phyloP scores from a whole-genome alignment of 768 basidiomycete species.

The Lentinula aciculospora region DNA sequence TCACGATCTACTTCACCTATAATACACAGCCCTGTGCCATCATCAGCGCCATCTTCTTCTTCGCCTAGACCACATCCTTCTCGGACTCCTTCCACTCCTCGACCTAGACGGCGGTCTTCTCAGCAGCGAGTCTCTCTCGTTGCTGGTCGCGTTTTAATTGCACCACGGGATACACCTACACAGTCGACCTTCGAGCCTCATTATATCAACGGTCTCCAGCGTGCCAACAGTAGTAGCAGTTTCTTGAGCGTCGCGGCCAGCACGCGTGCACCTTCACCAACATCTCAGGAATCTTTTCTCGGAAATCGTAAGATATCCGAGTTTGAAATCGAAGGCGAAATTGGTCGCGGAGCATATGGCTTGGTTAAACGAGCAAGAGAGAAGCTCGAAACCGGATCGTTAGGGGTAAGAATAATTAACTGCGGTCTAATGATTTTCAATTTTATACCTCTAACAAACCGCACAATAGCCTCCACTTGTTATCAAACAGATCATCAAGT shows the following conservation, averaged over 20 bases:
- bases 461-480: conserved; percentile 71
- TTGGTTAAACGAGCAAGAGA: conserved; percentile 88
- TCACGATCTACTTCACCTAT: conserved; percentile 18
- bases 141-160: conserved; percentile 75
- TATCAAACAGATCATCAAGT: conserved; percentile 98
- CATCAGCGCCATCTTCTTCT: conserved; percentile 15
- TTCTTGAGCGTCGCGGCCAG: conserved; percentile 54
- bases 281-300: conserved; percentile 32
- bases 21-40: conserved; percentile 8
- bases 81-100: conserved; percentile 47
- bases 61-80: conserved; percentile 24
- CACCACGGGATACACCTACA: conserved; percentile 69
- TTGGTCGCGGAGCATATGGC: conserved; percentile 93
- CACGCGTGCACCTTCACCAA: conserved; percentile 61
- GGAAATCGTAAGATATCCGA: conserved; percentile 78
- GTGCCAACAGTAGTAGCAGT: conserved; percentile 59
- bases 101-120: conserved; percentile 71
- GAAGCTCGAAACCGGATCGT: conserved; percentile 62
- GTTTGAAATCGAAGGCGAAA: conserved; percentile 81
- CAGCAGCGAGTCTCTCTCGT: conserved; percentile 82
- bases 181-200: conserved; percentile 37
- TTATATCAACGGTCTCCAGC: conserved; percentile 57
- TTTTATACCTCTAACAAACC: conserved; percentile 1
- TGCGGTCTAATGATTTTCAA: conserved; percentile 3
- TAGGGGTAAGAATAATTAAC: conserved; percentile 64